Evolutionary conservation across 106 monocot genomes (phyloP), one percentile per base, ranked within the genome.

Genomic region (Hemerocallis citrina): DNA sequence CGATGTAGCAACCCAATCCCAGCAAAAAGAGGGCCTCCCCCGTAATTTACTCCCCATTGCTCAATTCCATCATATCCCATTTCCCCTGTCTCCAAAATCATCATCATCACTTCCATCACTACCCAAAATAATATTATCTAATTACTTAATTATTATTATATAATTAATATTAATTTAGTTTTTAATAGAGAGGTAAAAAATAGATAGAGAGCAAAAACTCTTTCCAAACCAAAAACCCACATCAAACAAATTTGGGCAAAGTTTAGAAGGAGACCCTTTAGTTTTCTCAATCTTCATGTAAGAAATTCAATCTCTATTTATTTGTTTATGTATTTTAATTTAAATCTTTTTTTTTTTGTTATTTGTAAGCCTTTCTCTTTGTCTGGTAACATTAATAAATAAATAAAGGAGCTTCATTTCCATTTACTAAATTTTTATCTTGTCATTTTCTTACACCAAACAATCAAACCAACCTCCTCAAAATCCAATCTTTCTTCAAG

Each of bases 401-500:
- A 60, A 37, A 59, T 59, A 59, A 59, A 36, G 24, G 40, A 60
- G 15, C 19, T 40, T 13, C 40, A 40, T 60, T 60, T 28, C 60
- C 12, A 60, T 14, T 60, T 41, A 17, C 10, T 13, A 6, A 23
- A 3, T 11, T 2, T 21, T 48, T 27, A 7, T 33, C 27, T 32
- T 55, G 29, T 41, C 8, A 5, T 27, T 60, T 40, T 16, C 29
- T 14, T 20, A 22, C 55, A 22, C 30, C n/a, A 49, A 49, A 21
- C 14, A 54, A 16, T 54, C 11, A 5, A 5, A 6, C 37, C 37
- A 5, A 38, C 37, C 7, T 38, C 0, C 29, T 20, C 41, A 23
- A 62, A 62, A 25, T 62, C 43, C 30, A 17, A 30, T 44, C 29
- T 62, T 44, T 62, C 44, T 44, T 17, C 19, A 23, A n/a, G 17